A percentile compares a stretch with the other conserved stretches of the same genome.
These are phyloP conservation scores for Cryptococcus sp. DNA, from an alignment of 1,284 basidiomycete species.

Conservation along the genomic window DNA sequence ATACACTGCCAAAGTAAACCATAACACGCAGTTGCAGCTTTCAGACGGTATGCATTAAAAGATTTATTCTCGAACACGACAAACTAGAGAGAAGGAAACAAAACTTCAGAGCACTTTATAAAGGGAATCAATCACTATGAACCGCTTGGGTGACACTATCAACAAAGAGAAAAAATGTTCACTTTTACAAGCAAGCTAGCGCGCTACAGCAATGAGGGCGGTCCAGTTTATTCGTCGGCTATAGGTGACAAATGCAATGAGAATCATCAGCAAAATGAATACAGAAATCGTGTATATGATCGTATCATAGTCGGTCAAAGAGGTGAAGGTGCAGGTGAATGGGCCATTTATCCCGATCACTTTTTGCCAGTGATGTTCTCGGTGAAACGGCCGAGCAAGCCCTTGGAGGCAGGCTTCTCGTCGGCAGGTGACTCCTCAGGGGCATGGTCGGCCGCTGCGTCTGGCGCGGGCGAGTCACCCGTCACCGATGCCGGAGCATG, in stretches of 20 bases:
- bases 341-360: background rate
- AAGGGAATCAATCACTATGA: too few relatives aligned
- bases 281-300: background rate
- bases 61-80: background rate
- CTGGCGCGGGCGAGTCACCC: conserved; percentile 13
- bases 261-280: conserved; percentile 8
- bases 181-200: background rate
- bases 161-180: conserved; percentile 1
- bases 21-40: too few relatives aligned
- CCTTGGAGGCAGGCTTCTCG: conserved; percentile 10
- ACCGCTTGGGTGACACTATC: background rate
- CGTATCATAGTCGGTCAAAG: background rate
- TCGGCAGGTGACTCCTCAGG: conserved; percentile 24
- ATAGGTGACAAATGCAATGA: conserved; percentile 2
- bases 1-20: too few relatives aligned
- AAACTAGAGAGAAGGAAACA: too few relatives aligned
- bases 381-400: conserved; percentile 32
- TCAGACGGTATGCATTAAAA: conserved; percentile 1
- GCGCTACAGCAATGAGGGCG: background rate
- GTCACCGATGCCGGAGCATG: conserved; percentile 24
- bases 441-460: conserved; percentile 16
- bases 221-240: conserved; percentile 18
- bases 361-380: conserved; percentile 24
- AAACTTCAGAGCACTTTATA: background rate
- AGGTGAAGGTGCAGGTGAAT: background rate